phyloP scores from a whole-genome alignment of 1,284 basidiomycete species.

The Ceratobasidium theobromae region DNA sequence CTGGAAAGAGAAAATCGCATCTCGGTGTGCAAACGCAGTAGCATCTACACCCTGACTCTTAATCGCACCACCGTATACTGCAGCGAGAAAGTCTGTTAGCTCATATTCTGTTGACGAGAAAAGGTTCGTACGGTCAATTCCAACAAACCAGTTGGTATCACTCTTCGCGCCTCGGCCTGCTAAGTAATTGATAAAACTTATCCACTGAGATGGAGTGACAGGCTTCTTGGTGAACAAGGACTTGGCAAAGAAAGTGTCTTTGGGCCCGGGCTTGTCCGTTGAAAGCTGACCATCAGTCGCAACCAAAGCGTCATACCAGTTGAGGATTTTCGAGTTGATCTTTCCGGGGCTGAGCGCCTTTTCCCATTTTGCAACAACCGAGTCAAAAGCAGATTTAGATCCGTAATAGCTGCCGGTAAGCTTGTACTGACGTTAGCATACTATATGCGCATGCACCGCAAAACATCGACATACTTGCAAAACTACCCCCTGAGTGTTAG shows the following conservation, averaged over 20 bases:
- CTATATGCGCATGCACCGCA: not conserved
- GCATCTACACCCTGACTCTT: not conserved
- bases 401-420: conserved; percentile 33
- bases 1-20: not conserved
- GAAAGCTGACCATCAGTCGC: conserved; percentile 1
- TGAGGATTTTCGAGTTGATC: not conserved
- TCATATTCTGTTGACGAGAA: too few species aligned
- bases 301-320: conserved; percentile 29
- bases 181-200: conserved; percentile 32
- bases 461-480: not conserved
- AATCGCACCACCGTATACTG: conserved; percentile 9
- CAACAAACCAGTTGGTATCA: conserved; percentile 28
- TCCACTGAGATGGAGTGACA: conserved; percentile 9
- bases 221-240: conserved; percentile 25
- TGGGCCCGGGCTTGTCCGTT: not conserved
- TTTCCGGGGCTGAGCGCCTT: conserved; percentile 5
- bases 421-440: not conserved
- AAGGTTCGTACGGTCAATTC: conserved; percentile 31
- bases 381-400: conserved; percentile 17
- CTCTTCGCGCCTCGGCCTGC: conserved; percentile 8
- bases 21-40: conserved; percentile 12
- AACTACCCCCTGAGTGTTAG: conserved; percentile 2
- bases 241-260: conserved; percentile 4
- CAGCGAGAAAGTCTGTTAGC: too few species aligned
- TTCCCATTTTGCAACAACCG: not conserved